Conservation (phyloP, 257 asterid genomes). For the Solanum stenotomum region DNA sequence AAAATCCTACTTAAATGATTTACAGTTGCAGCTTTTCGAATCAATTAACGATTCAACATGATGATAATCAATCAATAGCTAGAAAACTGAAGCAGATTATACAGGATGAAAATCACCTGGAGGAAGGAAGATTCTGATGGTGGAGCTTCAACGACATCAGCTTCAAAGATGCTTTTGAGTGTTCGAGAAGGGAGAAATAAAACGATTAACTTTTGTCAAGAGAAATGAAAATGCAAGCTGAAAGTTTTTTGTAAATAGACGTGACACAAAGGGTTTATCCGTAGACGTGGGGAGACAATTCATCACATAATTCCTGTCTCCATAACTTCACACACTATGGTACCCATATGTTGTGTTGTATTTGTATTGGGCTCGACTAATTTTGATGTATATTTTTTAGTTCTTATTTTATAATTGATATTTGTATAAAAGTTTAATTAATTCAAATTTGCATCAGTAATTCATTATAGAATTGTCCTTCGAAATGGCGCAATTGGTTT, state of each 20-base stretch:
- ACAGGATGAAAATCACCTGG: slow-evolving; percentile 30
- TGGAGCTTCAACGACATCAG: slow-evolving; percentile 54
- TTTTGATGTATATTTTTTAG: background rate
- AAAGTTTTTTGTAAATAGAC: background rate
- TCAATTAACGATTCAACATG: background rate
- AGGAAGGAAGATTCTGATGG: slow-evolving; percentile 35
- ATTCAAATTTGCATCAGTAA: too few relatives aligned
- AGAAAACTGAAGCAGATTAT: background rate
- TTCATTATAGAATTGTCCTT: too few relatives aligned
- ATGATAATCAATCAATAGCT: background rate
- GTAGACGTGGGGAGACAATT: slow-evolving; percentile 39
- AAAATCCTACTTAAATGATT: background rate
- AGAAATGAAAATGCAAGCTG: background rate
- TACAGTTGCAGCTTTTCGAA: background rate
- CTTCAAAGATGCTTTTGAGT: background rate
- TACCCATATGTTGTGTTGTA: too few relatives aligned
- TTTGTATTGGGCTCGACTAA: fast-evolving
- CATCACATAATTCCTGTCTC: slow-evolving; percentile 24
- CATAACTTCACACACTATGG: background rate
- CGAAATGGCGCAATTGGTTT: fast-evolving
- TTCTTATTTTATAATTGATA: too few relatives aligned
- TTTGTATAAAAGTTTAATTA: too few relatives aligned
- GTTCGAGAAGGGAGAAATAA: background rate
- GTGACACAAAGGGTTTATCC: slow-evolving; percentile 33
- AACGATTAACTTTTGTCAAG: background rate